phyloP scores from a whole-genome alignment of 495 filamentous ascomycete genomes.

The Daldinia childiae region DNA sequence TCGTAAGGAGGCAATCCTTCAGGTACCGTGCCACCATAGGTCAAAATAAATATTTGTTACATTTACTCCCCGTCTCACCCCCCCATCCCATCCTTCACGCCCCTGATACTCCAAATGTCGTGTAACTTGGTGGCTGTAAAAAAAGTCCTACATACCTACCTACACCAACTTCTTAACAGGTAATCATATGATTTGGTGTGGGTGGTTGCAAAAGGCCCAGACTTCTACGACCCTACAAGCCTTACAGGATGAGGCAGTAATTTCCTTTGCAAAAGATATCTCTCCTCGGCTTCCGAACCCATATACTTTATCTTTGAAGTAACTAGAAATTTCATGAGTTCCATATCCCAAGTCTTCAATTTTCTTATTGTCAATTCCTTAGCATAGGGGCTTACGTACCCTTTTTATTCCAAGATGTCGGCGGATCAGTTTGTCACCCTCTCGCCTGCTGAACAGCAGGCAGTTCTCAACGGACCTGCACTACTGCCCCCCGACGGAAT shows the following conservation, averaged over 20 bases:
- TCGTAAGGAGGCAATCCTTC: background rate
- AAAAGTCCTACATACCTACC: background rate
- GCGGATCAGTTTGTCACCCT: background rate
- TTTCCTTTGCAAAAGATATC: background rate
- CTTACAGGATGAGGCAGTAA: background rate
- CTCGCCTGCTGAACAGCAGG: background rate
- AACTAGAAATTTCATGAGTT: background rate
- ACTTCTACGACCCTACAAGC: background rate
- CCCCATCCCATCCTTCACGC: background rate
- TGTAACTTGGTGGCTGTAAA: background rate
- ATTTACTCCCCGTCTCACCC: background rate
- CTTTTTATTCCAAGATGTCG: background rate
- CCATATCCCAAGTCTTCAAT: background rate
- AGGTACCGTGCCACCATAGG: background rate
- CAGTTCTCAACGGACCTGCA: conserved; percentile 15
- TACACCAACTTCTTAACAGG: background rate
- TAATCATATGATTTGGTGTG: background rate
- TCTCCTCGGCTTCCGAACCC: background rate
- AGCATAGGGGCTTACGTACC: background rate
- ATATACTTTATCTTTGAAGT: background rate
- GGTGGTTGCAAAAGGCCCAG: background rate
- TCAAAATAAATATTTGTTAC: background rate
- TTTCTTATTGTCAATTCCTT: background rate
- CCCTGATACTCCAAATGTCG: background rate
- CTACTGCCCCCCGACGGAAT: conserved; percentile 29